Evolutionary conservation across 2,329 filamentous ascomycete genomes (phyloP).

Genomic region (Epichloe brachyelytri): DNA sequence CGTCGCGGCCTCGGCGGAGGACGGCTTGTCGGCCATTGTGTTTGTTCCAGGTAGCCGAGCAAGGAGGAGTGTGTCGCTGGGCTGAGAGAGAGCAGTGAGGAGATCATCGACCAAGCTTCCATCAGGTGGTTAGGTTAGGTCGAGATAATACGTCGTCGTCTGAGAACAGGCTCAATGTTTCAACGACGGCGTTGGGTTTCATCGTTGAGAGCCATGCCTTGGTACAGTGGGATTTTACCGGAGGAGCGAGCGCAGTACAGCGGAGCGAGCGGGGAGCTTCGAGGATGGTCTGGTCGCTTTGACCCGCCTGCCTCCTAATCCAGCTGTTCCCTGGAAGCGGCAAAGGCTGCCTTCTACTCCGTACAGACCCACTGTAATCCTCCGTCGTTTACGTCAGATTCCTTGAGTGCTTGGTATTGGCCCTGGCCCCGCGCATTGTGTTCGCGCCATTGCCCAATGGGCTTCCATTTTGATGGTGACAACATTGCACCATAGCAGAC

Average conservation of each 20-base stretch:
- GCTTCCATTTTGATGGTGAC: neutral
- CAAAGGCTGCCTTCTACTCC: too few species aligned
- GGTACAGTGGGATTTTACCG: neutral
- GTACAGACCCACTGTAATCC: too few species aligned
- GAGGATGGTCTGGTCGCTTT: neutral
- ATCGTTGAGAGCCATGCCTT: neutral
- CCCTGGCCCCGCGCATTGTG: neutral
- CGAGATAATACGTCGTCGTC: neutral
- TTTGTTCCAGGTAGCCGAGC: neutral
- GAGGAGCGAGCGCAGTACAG: neutral
- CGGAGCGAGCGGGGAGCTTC: neutral
- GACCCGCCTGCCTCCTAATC: neutral
- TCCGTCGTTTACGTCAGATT: too few species aligned
- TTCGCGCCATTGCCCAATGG: neutral
- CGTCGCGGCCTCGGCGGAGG: neutral
- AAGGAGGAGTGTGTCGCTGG: neutral
- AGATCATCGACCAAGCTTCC: neutral
- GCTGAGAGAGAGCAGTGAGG: neutral
- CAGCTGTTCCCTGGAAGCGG: too few species aligned
- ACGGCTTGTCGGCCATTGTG: neutral
- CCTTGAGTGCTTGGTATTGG: too few species aligned
- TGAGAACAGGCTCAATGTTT: neutral
- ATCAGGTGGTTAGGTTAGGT: neutral
- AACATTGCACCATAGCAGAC: slow-evolving; percentile 4
- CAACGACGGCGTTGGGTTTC: neutral